Evolutionary conservation across 768 basidiomycete genomes (phyloP).

Genomic region (Chalciporus sphaerocephalus): DNA sequence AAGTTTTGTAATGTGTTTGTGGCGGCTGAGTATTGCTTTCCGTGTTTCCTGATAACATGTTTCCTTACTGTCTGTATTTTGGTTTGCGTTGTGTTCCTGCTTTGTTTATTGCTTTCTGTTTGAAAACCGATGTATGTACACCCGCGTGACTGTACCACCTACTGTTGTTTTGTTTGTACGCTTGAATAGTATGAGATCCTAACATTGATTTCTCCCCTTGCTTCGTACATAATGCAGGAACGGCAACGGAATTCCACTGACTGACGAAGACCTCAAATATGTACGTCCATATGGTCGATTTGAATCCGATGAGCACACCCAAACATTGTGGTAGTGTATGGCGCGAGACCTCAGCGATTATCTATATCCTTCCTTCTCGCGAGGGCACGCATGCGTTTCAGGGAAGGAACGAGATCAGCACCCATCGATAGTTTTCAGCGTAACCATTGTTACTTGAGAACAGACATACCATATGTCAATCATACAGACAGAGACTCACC

Average conservation of each 20-base stretch:
- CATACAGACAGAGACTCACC: neutral
- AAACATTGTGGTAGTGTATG: neutral
- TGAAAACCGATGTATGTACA: no score
- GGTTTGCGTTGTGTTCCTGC: no score
- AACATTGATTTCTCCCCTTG: no score
- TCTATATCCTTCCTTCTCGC: neutral
- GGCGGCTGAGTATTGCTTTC: neutral
- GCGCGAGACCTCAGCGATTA: neutral
- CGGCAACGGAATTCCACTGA: no score
- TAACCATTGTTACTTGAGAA: neutral
- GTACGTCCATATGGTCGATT: neutral
- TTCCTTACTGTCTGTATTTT: no score
- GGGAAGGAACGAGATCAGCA: neutral
- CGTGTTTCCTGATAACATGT: neutral
- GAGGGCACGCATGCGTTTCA: neutral
- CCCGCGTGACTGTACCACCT: no score
- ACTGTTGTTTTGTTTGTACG: no score
- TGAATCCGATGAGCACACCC: neutral
- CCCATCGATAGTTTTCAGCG: neutral
- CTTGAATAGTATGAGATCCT: no score
- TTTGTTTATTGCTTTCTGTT: no score
- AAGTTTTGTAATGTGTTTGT: neutral
- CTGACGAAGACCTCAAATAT: no score
- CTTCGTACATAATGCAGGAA: no score
- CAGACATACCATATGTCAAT: neutral